A percentile compares a stretch with the other conserved stretches of the same genome.
phyloP scores from a whole-genome alignment of 148 eudicot species.

The Chenopodium formosanum region DNA sequence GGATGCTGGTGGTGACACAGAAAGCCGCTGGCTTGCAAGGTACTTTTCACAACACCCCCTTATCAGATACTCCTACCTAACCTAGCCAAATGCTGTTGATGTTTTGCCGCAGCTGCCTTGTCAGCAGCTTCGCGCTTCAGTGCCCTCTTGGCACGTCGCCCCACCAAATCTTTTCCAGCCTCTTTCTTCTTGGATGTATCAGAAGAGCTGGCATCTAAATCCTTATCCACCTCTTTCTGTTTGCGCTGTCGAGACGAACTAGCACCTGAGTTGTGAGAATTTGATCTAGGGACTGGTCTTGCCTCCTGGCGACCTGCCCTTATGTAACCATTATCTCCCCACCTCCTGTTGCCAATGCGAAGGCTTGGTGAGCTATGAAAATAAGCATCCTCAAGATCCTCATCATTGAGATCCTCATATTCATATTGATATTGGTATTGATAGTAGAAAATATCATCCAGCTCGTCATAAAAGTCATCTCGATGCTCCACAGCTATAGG shows the following conservation, averaged over 20 bases:
- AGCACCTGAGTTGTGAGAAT: conserved; percentile 36
- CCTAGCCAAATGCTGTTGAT: conserved; percentile 73
- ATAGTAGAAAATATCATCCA: conserved; percentile 40
- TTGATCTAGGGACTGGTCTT: conserved; percentile 50
- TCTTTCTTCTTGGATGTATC: conserved; percentile 67
- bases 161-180: conserved; percentile 46
- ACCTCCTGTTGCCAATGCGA: conserved; percentile 75
- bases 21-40: conserved; percentile 17
- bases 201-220: conserved; percentile 39
- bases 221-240: conserved; percentile 55
- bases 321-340: conserved; percentile 85
- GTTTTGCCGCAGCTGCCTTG: conserved; percentile 82
- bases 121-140: conserved; percentile 92
- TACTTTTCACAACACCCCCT: conserved; percentile 7
- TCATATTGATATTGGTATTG: conserved; percentile 46
- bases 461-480: conserved; percentile 48
- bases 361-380: conserved; percentile 45
- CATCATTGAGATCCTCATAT: conserved; percentile 44
- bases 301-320: conserved; percentile 84
- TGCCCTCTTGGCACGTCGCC: conserved; percentile 86
- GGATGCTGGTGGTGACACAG: conserved; percentile 11
- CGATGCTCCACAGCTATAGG: conserved; percentile 57
- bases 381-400: conserved; percentile 59
- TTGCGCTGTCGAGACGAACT: conserved; percentile 68
- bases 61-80: conserved; percentile 46